Percentiles rank a stretch among this genome's conserved stretches.
Evolutionary conservation across 2,329 filamentous ascomycete genomes (phyloP).

Genomic region (Pseudogymnoascus sp.): DNA sequence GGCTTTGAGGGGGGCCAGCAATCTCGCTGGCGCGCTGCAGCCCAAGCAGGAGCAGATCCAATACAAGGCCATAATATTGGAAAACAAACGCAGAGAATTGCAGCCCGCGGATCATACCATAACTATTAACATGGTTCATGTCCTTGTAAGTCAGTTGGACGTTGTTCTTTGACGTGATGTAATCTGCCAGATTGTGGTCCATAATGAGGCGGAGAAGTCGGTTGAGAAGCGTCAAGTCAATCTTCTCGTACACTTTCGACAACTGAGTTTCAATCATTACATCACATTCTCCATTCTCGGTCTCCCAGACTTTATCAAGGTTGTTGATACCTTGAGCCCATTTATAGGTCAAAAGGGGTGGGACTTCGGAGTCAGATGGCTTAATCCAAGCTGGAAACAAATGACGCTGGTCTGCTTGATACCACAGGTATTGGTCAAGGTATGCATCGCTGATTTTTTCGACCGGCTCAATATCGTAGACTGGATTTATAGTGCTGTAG

Average conservation of each 20-base stretch:
- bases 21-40: slow-evolving; percentile 96
- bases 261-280: slow-evolving; percentile 97
- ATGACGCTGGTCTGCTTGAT: slow-evolving; percentile 94
- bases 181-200: slow-evolving; percentile 98
- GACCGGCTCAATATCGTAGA: slow-evolving; percentile 97
- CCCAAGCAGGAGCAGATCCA: slow-evolving; percentile 85
- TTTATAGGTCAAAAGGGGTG: slow-evolving; percentile 89
- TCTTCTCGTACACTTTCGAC: slow-evolving; percentile 99
- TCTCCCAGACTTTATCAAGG: slow-evolving; percentile 88
- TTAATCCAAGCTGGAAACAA: slow-evolving; percentile 99
- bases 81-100: slow-evolving; percentile 99
- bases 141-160: slow-evolving; percentile 99
- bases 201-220: slow-evolving; percentile 89
- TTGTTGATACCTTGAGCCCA: slow-evolving; percentile 99
- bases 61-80: slow-evolving; percentile 94
- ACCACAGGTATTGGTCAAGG: slow-evolving; percentile 97
- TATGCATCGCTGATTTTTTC: slow-evolving; percentile 99
- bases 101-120: slow-evolving; percentile 93
- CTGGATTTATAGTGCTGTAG: slow-evolving; percentile 97
- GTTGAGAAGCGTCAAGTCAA: slow-evolving; percentile 92
- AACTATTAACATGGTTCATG: slow-evolving; percentile 99
- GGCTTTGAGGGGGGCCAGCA: slow-evolving; percentile 83
- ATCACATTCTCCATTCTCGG: slow-evolving; percentile 89
- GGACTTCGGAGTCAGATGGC: slow-evolving; percentile 95
- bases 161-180: slow-evolving; percentile 99